These are phyloP conservation scores for Fusarium sambucinum DNA, from an alignment of 2,329 filamentous ascomycete species.

Conservation along the genomic window DNA sequence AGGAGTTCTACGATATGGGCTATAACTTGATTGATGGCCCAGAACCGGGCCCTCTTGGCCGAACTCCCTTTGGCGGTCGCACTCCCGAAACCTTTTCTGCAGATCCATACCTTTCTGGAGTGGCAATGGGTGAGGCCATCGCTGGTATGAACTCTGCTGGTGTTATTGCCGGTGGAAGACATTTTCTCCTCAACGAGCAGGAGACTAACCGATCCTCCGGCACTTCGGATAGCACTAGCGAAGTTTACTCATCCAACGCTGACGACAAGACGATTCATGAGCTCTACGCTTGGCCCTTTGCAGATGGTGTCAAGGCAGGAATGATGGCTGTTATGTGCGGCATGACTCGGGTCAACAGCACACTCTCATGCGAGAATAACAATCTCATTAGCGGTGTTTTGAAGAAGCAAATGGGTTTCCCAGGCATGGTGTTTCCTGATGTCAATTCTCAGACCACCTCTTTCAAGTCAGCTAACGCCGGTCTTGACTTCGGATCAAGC, in stretches of 20 bases:
- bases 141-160: slow-evolving; percentile 70
- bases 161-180: slow-evolving; percentile 65
- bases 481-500: neutral
- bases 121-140: slow-evolving; percentile 82
- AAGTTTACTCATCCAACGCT: slow-evolving; percentile 2
- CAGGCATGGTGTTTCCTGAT: slow-evolving; percentile 76
- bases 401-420: slow-evolving; percentile 78
- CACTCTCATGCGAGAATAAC: slow-evolving; percentile 67
- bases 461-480: neutral
- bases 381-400: slow-evolving; percentile 74
- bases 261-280: slow-evolving; percentile 60
- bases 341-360: slow-evolving; percentile 1
- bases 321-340: slow-evolving; percentile 81
- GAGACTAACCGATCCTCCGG: slow-evolving; percentile 74
- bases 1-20: neutral
- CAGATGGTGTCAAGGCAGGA: slow-evolving; percentile 78
- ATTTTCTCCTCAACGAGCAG: slow-evolving; percentile 64
- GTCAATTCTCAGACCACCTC: slow-evolving; percentile 7
- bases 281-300: slow-evolving; percentile 82
- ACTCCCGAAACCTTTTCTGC: slow-evolving; percentile 92
- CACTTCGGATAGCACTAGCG: neutral
- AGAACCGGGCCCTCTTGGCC: slow-evolving; percentile 1
- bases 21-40: neutral
- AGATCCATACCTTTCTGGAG: slow-evolving; percentile 85
- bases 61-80: slow-evolving; percentile 69